phyloP scores from a whole-genome alignment of 225 moss, liverwort and hornwort species.

The Takakia lepidozioides region DNA sequence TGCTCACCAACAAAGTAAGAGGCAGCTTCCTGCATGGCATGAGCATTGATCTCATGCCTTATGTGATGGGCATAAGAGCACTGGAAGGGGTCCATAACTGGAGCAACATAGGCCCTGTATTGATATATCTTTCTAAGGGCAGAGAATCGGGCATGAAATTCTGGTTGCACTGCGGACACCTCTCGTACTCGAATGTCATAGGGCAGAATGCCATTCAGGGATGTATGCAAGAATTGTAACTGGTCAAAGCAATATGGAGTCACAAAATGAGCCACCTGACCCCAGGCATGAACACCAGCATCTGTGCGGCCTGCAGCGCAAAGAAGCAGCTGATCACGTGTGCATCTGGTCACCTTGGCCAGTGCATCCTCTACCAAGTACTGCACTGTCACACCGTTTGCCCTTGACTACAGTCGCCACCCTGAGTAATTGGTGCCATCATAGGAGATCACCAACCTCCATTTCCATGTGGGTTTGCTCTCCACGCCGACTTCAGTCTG shows the following conservation, averaged over 20 bases:
- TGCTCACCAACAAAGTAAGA: conserved; percentile 63
- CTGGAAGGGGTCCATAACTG: conserved; percentile 92
- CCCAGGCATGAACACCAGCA: too few relatives aligned
- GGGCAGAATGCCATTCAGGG: conserved; percentile 83
- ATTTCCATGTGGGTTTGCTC: too few relatives aligned
- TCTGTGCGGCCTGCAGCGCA: too few relatives aligned
- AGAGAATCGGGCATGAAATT: conserved; percentile 76
- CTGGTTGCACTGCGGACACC: conserved; percentile 65
- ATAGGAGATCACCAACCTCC: too few relatives aligned
- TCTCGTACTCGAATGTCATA: conserved; percentile 71
- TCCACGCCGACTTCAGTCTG: too few relatives aligned
- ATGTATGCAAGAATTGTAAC: conserved; percentile 58
- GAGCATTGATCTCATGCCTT: conserved; percentile 40
- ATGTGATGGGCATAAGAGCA: conserved; percentile 54
- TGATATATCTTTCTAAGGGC: conserved; percentile 72
- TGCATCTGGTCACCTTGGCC: too few relatives aligned
- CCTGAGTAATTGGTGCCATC: too few relatives aligned
- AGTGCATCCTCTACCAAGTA: too few relatives aligned
- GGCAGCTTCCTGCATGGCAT: conserved; percentile 80
- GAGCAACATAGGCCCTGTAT: conserved; percentile 69
- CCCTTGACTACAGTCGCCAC: too few relatives aligned
- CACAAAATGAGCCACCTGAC: conserved; percentile 80
- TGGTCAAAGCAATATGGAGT: conserved; percentile 57
- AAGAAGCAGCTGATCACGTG: too few relatives aligned
- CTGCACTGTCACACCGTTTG: too few relatives aligned